phyloP scores from a whole-genome alignment of 371 early-diverging fungal genomes.

The Mucor lusitanicus region DNA sequence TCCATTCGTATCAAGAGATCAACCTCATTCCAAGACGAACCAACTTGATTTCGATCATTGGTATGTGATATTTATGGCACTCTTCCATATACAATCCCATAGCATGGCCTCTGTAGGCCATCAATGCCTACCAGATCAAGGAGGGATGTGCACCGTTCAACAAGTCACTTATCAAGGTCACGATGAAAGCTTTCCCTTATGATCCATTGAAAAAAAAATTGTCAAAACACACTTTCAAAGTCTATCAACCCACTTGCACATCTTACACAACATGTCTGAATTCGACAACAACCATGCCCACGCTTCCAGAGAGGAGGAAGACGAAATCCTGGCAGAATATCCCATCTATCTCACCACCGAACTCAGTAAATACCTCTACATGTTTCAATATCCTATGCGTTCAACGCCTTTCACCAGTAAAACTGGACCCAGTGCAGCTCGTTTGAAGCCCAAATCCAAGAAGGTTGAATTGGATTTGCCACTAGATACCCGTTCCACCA shows the following conservation, averaged over 20 bases:
- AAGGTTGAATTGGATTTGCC: conserved; percentile 89
- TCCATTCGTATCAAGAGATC: too few species aligned
- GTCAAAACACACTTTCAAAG: neutral
- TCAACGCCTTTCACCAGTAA: conserved; percentile 47
- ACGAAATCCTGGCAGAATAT: conserved; percentile 76
- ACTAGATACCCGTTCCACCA: conserved; percentile 65
- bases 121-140: neutral
- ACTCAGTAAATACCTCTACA: conserved; percentile 69
- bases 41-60: too few species aligned
- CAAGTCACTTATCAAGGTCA: neutral
- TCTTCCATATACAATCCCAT: too few species aligned
- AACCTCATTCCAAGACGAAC: too few species aligned
- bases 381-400: conserved; percentile 87
- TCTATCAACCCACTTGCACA: neutral
- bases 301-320: conserved; percentile 33
- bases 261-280: neutral
- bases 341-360: conserved; percentile 76
- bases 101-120: too few species aligned
- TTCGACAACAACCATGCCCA: neutral
- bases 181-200: neutral
- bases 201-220: neutral
- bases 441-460: conserved; percentile 80
- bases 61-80: too few species aligned
- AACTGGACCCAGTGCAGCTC: conserved; percentile 64
- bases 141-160: neutral